Base-by-base conservation (phyloP, 352 stramenopile species). In the Hyaloperonospora arabidopsidis region DNA sequence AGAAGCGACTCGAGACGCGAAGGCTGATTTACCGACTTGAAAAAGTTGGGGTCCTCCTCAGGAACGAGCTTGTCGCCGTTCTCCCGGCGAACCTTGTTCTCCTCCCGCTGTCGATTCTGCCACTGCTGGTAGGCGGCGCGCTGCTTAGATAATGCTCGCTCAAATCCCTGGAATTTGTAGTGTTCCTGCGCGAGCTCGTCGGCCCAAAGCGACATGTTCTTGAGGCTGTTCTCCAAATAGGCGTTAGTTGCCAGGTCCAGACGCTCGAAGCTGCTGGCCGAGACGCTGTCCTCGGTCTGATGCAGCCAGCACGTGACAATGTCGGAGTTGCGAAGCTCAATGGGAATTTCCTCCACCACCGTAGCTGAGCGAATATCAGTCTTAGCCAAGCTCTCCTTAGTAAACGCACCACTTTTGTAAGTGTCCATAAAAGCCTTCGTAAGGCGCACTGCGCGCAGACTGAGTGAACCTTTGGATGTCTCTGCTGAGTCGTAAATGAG, bases 401-500 rank as follows among this genome's bases (percentile, higher is more conserved):
- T 84, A 59, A 92, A 92, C 21, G 77, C 63, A 17, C 77, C 65
- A 53, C 68, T 73, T 68, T 97, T 96, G 64, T 95, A 92, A 23
- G 91, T 88, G 35, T 95, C 76, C 48, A 97, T 76, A 61, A 97
- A 98, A 29, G 77, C 68, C 61, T 97, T 97, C 29, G 95, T 97
- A 22, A 99, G 83, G 22, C 94, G 88, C 67, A 97, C 97, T 2
- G 94, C 96, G 65, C 98, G 98, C 62, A 99, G 68, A 35, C 78
- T 92, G 44, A 99, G 81, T 53, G 85, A 81, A 11, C 96, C 96
- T 62, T 97, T 95, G 40, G 83, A 65, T 3, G 95, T 98, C 84
- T 98, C 94, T 49, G 96, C 81, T 2, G 96, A 90, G 82, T 99
- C 97, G 74, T 98, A 99, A 5, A 99, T 74, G 32, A 99, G 74